Base-by-base conservation (phyloP, 2,329 filamentous ascomycete species). In the Neonectria neomacrospora region DNA sequence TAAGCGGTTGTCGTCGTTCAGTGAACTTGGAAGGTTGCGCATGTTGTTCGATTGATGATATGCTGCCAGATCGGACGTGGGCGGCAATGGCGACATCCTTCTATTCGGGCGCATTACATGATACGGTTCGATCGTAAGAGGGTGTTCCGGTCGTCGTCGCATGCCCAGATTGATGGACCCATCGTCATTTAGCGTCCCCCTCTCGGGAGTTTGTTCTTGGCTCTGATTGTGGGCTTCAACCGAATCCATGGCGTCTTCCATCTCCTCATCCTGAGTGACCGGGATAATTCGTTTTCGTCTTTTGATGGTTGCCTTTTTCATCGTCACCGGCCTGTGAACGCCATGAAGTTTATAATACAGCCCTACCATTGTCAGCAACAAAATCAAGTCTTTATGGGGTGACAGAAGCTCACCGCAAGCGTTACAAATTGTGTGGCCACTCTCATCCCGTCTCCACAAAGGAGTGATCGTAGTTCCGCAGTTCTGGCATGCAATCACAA, bases 301-400 rank as follows among this genome's bases (percentile, higher is more conserved):
- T 80, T 99, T 98, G 77, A 99, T 99, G 26, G 97, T 92, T 3
- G 93, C 91, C 78, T 97, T 98, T 80, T 98, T 99, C 96, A 99
- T 98, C n/a, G 93, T 93, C 5, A 96, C 93, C 0, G 96, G 96
- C 44, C 96, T 88, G 78, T 97, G 95, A 30, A 94, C 90, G 58
- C 94, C 94, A 76, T 99, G 96, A 3, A 99, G 88, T 79, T 98
- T 98, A 81, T 96, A 94, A 78, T 99, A 99, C 3, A 99, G 82
- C 5, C 95, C 94, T 97, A 69, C 4, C 26, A 10, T 30, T 30
- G 52, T 70, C 57, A 68, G 64, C 55, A 48, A 67, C 53, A 48
- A 63, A 22, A 20, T 14, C 14, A n/a, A 42, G 16, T 28, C 14
- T 26, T 45, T 57, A 37, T 47, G 45, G 6, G 14, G n/a, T 14